phyloP scores from a whole-genome alignment of 495 filamentous ascomycete species.

The Penicillium robsamsonii region DNA sequence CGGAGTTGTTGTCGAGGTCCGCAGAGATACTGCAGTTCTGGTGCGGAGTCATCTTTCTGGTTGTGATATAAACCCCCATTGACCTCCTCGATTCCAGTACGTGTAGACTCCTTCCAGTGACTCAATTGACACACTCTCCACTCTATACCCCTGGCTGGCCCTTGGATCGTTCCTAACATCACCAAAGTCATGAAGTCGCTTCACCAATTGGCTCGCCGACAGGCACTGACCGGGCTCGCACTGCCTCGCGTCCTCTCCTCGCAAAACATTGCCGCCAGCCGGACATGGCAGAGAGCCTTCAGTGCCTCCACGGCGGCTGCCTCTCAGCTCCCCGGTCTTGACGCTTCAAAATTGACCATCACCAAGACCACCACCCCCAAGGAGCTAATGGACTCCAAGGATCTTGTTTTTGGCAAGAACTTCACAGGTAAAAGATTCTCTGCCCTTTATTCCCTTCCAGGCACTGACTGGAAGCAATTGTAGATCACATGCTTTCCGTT shows the following conservation, averaged over 20 bases:
- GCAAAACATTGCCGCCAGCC: constrained; percentile 27
- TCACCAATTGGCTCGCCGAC: constrained; percentile 41
- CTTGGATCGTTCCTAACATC: constrained; percentile 6
- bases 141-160: neutral
- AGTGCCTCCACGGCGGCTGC: constrained; percentile 58
- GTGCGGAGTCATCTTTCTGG: constrained; percentile 26
- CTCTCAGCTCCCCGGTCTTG: constrained; percentile 59
- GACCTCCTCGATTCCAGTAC: constrained; percentile 6
- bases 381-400: constrained; percentile 63
- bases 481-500: constrained; percentile 94
- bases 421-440: constrained; percentile 67
- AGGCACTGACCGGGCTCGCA: constrained; percentile 29
- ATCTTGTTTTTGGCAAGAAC: constrained; percentile 80
- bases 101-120: constrained; percentile 9
- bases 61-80: constrained; percentile 24
- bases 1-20: constrained; percentile 38
- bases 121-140: constrained; percentile 10
- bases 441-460: neutral
- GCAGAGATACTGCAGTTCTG: constrained; percentile 22
- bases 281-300: constrained; percentile 50
- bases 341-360: constrained; percentile 71
- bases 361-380: constrained; percentile 75
- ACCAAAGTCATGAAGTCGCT: constrained; percentile 38
- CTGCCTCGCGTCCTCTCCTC: constrained; percentile 28
- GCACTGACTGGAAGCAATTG: constrained; percentile 20